These are phyloP conservation scores for Piloderma croceum DNA, from an alignment of 768 basidiomycete species.

Conservation along the genomic window DNA sequence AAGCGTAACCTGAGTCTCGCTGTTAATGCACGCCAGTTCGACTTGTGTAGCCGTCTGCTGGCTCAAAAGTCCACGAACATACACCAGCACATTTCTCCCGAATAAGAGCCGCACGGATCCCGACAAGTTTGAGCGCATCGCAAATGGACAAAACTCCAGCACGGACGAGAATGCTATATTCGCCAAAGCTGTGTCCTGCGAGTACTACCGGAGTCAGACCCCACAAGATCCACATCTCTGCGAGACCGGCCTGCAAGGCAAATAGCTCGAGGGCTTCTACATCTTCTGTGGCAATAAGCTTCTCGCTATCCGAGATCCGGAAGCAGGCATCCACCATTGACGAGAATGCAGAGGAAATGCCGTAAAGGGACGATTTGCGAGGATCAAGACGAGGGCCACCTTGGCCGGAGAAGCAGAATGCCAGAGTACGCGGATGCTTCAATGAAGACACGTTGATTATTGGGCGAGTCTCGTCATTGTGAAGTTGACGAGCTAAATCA, in stretches of 20 bases:
- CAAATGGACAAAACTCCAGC: constrained; percentile 55
- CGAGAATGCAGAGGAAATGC: constrained; percentile 41
- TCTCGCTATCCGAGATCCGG: constrained; percentile 24
- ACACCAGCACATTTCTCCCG: too few species aligned
- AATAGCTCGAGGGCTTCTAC: constrained; percentile 55
- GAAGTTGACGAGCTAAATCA: constrained; percentile 45
- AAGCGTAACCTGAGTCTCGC: too few species aligned
- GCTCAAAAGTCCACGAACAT: too few species aligned
- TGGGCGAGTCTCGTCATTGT: too few species aligned
- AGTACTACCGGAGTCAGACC: constrained; percentile 56
- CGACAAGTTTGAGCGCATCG: constrained; percentile 54
- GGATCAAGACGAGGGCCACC: constrained; percentile 63
- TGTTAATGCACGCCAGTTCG: too few species aligned
- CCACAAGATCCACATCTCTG: constrained; percentile 63
- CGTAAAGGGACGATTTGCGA: constrained; percentile 55
- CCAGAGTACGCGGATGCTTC: constrained; percentile 27
- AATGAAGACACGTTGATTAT: constrained; percentile 29
- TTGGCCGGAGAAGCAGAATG: constrained; percentile 73
- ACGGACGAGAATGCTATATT: constrained; percentile 66
- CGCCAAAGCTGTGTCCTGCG: constrained; percentile 73
- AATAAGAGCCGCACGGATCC: constrained; percentile 51
- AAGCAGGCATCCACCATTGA: constrained; percentile 55
- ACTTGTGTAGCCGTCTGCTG: too few species aligned
- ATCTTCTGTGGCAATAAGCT: constrained; percentile 38
- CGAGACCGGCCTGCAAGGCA: constrained; percentile 57